Base-by-base conservation (phyloP, 2,329 filamentous ascomycete species). In the Scedosporium boydii region DNA sequence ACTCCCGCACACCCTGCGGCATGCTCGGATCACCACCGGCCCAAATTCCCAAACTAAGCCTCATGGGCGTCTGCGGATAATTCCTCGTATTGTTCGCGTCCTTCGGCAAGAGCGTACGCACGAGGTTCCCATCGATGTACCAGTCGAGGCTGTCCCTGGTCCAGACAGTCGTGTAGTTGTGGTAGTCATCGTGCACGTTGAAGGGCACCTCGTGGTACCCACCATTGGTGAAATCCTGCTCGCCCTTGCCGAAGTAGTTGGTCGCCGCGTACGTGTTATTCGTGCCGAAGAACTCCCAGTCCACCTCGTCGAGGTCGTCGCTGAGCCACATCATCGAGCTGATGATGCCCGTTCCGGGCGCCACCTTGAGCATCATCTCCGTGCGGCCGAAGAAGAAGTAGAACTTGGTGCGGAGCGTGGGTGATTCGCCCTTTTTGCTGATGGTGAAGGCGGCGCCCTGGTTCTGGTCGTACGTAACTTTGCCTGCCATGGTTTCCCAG, bases 361-460 rank as follows among this genome's bases (percentile, higher is more conserved):
- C 87, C 3, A 89, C 89, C 77, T 91, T 90, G 78, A 96, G 83
- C 67, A 84, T 80, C 63, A 93, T 82, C 74, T 95, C 90, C 62
- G 91, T 86, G 64, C 87, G 85, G 61, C 91, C 91, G 67, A 89
- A 93, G 79, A 96, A 92, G 74, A 96, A 89, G 77, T 91, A 95
- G 73, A 92, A 93, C 68, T 86, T 85, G 57, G 89, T 87, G 66
- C 87, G 83, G 65, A 96, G 83, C 1, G 91, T 96, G 1, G 91
- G 90, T 0, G 91, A 89, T 69, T 96, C 85, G 65, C 87, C 85
- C 66, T 85, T 81, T 71, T 87, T 81, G 62, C 74, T 77, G 75
- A 96, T 87, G 60, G 82, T 88, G 76, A 96, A 93, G 62, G 82
- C 77, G 55, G 89, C 88, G 44, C 89, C 90, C n/a, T 77, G 73